Percentiles rank a stretch among this genome's conserved stretches.
phyloP scores from a whole-genome alignment of 2,329 filamentous ascomycete genomes.

The Xylaria polymorpha region DNA sequence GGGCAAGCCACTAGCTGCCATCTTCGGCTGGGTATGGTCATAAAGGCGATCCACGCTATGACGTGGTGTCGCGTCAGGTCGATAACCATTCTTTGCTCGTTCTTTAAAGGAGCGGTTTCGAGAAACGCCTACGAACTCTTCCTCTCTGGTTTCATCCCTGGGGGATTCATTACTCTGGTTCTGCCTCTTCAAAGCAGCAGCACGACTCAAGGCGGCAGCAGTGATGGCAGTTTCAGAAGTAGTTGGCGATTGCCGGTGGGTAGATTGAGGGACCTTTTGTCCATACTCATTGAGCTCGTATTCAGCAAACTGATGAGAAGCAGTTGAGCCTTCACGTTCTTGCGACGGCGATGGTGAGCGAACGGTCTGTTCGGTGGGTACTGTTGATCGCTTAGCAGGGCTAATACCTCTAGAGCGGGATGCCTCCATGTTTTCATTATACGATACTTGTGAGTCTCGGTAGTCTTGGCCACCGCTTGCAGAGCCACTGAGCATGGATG shows the following conservation, averaged over 20 bases:
- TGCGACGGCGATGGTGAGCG: slow-evolving; percentile 53
- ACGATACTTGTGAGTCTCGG: slow-evolving; percentile 50
- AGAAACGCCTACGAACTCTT: slow-evolving; percentile 63
- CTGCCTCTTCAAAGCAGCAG: slow-evolving; percentile 63
- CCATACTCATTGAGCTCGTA: slow-evolving; percentile 70
- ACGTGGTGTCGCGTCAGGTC: slow-evolving; percentile 66
- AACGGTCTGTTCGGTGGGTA: slow-evolving; percentile 54
- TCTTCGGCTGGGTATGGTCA: slow-evolving; percentile 62
- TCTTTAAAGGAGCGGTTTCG: slow-evolving; percentile 75
- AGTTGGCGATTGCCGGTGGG: slow-evolving; percentile 64
- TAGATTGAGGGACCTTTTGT: slow-evolving; percentile 62
- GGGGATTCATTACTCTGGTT: slow-evolving; percentile 56
- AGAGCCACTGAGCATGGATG: slow-evolving; percentile 75
- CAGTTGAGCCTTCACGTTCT: slow-evolving; percentile 43
- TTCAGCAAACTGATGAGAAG: slow-evolving; percentile 62
- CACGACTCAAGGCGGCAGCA: slow-evolving; percentile 63
- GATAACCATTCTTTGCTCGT: slow-evolving; percentile 67
- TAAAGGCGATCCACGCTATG: slow-evolving; percentile 70
- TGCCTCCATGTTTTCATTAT: slow-evolving; percentile 41
- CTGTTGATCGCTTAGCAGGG: slow-evolving; percentile 56
- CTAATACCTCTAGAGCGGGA: slow-evolving; percentile 51
- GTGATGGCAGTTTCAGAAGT: slow-evolving; percentile 69
- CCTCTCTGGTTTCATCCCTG: slow-evolving; percentile 50
- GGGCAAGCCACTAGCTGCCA: slow-evolving; percentile 78
- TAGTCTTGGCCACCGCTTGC: slow-evolving; percentile 63